Conservation (phyloP, 1,284 basidiomycete species). For the Fomitopsis palustris region DNA sequence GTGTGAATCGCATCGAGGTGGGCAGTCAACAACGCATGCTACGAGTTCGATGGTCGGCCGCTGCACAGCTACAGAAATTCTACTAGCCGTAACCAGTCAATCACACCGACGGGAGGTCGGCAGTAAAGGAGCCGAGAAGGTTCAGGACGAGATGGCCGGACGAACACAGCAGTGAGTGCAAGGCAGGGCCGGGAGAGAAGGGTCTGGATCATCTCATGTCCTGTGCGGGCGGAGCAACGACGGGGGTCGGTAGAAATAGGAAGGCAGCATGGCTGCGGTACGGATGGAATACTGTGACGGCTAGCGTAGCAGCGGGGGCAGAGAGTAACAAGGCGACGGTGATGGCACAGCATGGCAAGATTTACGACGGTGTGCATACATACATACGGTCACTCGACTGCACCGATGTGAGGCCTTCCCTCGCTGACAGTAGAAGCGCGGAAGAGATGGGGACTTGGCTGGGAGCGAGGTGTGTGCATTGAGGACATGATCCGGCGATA, state of each 20-base stretch:
- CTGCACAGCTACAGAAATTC: background rate
- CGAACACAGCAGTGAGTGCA: background rate
- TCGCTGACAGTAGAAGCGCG: background rate
- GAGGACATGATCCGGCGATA: background rate
- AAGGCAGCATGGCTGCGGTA: background rate
- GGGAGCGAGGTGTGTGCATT: background rate
- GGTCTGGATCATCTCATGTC: background rate
- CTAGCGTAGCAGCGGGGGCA: background rate
- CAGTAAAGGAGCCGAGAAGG: background rate
- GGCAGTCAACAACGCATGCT: background rate
- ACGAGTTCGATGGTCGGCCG: background rate
- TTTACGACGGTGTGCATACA: background rate
- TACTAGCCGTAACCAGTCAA: background rate
- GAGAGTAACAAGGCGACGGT: background rate
- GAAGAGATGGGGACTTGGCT: too few relatives aligned
- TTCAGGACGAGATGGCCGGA: background rate
- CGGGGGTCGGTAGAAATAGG: background rate
- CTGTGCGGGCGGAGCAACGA: background rate
- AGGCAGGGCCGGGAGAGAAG: background rate
- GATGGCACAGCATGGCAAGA: background rate
- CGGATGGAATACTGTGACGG: background rate
- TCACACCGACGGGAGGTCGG: background rate
- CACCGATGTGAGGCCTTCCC: background rate
- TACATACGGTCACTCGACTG: background rate
- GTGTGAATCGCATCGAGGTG: background rate